Evolutionary conservation across 345 rosid species (phyloP).

Genomic region (Brassica nigra): DNA sequence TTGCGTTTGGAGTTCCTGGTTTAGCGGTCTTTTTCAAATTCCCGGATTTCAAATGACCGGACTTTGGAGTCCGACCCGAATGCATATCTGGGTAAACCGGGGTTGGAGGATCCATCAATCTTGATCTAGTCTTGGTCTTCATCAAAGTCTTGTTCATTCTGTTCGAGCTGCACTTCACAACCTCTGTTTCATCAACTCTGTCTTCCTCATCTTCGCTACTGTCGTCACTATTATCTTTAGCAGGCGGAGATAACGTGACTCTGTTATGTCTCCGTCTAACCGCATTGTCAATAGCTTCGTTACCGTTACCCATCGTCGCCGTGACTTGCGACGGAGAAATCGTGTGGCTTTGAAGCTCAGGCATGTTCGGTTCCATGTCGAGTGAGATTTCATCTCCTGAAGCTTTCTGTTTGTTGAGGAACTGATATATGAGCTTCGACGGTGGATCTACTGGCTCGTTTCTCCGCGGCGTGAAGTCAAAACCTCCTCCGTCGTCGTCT

Average conservation of each 20-base stretch:
- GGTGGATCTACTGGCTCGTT: constrained; percentile 60
- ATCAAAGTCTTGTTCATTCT: constrained; percentile 47
- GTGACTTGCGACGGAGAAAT: constrained; percentile 27
- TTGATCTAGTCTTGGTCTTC: constrained; percentile 59
- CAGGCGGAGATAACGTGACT: constrained; percentile 38
- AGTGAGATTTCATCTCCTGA: constrained; percentile 70
- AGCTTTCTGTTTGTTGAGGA: constrained; percentile 69
- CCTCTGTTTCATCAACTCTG: constrained; percentile 45
- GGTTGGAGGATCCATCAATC: constrained; percentile 71
- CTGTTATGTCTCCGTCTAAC: constrained; percentile 46
- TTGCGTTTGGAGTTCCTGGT: constrained; percentile 20
- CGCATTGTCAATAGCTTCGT: constrained; percentile 20
- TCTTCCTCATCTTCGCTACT: constrained; percentile 28
- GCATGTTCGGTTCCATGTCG: constrained; percentile 79
- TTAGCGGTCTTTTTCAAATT: constrained; percentile 35
- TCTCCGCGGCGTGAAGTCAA: constrained; percentile 40
- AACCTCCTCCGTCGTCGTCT: constrained; percentile 34
- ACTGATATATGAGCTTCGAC: constrained; percentile 66
- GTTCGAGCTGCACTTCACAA: constrained; percentile 61
- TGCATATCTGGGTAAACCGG: constrained; percentile 37
- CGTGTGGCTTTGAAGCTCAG: constrained; percentile 54
- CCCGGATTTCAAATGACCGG: constrained; percentile 53
- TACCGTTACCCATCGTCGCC: constrained; percentile 25
- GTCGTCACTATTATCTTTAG: constrained; percentile 39
- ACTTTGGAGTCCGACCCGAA: constrained; percentile 47